These are phyloP conservation scores for Fusarium sp. DNA, from an alignment of 2,329 filamentous ascomycete species.

Conservation along the genomic window DNA sequence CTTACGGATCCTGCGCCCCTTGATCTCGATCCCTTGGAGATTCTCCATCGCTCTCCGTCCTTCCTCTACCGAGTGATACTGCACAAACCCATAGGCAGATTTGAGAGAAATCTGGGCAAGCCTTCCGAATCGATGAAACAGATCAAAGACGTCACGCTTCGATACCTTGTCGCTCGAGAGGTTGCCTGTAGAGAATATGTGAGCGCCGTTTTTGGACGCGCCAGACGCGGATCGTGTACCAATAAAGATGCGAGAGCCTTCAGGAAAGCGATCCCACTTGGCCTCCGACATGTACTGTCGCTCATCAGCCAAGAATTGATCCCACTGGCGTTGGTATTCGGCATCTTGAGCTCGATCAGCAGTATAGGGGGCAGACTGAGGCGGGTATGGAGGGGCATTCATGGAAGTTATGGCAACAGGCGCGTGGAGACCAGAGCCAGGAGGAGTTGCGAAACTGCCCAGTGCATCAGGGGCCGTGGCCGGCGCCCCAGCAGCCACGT, in stretches of 20 bases:
- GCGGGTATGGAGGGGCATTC: constrained; percentile 48
- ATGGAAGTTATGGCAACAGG: constrained; percentile 45
- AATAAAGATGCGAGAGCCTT: constrained; percentile 83
- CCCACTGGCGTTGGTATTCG: constrained; percentile 74
- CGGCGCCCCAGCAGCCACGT: constrained; percentile 48
- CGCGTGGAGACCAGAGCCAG: constrained; percentile 45
- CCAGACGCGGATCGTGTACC: constrained; percentile 64
- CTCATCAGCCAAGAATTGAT: constrained; percentile 79
- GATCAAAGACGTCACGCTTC: constrained; percentile 92
- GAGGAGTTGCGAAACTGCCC: constrained; percentile 47
- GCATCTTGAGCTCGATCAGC: constrained; percentile 50
- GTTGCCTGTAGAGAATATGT: constrained; percentile 72
- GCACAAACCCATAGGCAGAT: constrained; percentile 96
- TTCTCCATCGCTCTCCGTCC: constrained; percentile 80
- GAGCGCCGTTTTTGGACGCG: constrained; percentile 41
- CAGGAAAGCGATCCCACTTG: constrained; percentile 84
- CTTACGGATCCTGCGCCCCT: constrained; percentile 95
- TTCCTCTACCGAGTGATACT: constrained; percentile 83
- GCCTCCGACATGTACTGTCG: constrained; percentile 80
- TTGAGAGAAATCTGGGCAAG: constrained; percentile 97
- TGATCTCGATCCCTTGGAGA: constrained; percentile 84
- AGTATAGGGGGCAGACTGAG: constrained; percentile 44
- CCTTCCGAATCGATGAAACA: constrained; percentile 86
- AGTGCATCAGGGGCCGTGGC: constrained; percentile 48
- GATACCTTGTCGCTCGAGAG: constrained; percentile 92